phyloP scores from a whole-genome alignment of 768 basidiomycete genomes.

The Lentinus brumalis region DNA sequence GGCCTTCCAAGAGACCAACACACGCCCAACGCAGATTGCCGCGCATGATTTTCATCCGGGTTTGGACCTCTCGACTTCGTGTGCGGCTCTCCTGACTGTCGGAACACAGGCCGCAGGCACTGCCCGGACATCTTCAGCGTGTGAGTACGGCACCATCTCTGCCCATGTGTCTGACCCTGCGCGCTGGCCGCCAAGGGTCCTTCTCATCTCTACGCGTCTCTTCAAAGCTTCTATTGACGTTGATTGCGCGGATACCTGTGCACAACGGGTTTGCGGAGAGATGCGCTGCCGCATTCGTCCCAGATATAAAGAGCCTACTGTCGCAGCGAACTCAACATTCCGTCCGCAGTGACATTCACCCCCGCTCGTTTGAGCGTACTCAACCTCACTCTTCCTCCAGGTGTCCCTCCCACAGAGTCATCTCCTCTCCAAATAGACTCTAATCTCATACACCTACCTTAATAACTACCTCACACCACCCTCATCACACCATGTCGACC shows the following conservation, averaged over 20 bases:
- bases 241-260: slow-evolving; percentile 22
- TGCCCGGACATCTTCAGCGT: neutral
- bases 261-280: slow-evolving; percentile 11
- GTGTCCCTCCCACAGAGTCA: neutral
- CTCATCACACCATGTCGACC: slow-evolving; percentile 11
- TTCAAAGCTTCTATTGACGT: slow-evolving; percentile 14
- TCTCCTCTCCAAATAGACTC: neutral
- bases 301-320: neutral
- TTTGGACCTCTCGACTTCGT: slow-evolving; percentile 7
- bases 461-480: neutral
- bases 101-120: slow-evolving; percentile 6
- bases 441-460: neutral
- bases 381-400: neutral
- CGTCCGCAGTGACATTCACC: slow-evolving; percentile 12
- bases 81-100: slow-evolving; percentile 2
- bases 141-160: neutral
- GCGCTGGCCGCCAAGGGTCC: slow-evolving; percentile 4
- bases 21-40: slow-evolving; percentile 12
- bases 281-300: slow-evolving; percentile 8
- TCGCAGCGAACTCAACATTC: neutral
- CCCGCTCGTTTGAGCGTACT: slow-evolving; percentile 4
- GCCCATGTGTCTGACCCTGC: neutral
- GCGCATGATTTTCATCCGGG: slow-evolving; percentile 16
- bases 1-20: neutral
- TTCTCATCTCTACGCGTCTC: slow-evolving; percentile 11